phyloP scores from a whole-genome alignment of 2,329 filamentous ascomycete species.

The Botrytis aclada region DNA sequence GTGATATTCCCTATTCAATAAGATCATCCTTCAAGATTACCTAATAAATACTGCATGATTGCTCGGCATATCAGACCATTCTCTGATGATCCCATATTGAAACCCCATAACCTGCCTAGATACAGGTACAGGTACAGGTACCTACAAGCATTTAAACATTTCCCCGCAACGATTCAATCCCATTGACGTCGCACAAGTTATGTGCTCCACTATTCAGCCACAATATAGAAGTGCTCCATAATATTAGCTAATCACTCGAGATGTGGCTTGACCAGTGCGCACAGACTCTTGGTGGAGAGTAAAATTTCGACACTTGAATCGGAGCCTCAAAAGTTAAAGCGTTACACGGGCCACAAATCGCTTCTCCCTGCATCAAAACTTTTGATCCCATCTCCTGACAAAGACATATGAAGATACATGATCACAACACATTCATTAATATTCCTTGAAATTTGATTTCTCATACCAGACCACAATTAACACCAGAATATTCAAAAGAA shows the following conservation, averaged over 20 bases:
- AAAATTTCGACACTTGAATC: neutral
- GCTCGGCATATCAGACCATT: neutral
- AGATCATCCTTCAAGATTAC: neutral
- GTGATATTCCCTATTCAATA: neutral
- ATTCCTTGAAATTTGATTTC: neutral
- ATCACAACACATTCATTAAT: neutral
- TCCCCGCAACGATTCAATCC: neutral
- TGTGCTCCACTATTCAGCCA: neutral
- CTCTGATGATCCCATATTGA: neutral
- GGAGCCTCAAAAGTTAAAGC: neutral
- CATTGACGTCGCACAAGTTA: neutral
- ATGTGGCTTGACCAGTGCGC: neutral
- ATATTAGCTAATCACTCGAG: neutral
- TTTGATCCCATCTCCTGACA: neutral
- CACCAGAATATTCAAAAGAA: neutral
- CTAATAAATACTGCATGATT: neutral
- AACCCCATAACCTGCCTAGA: neutral
- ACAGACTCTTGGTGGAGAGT: neutral
- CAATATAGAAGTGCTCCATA: neutral
- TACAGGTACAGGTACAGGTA: neutral
- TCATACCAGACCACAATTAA: neutral
- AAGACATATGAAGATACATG: neutral
- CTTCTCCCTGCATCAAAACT: constrained; percentile 3
- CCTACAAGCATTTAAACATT: neutral
- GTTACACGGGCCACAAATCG: neutral